Evolutionary conservation across 805 yeast species (phyloP).

Genomic region (Monosporozyma servazzii): DNA sequence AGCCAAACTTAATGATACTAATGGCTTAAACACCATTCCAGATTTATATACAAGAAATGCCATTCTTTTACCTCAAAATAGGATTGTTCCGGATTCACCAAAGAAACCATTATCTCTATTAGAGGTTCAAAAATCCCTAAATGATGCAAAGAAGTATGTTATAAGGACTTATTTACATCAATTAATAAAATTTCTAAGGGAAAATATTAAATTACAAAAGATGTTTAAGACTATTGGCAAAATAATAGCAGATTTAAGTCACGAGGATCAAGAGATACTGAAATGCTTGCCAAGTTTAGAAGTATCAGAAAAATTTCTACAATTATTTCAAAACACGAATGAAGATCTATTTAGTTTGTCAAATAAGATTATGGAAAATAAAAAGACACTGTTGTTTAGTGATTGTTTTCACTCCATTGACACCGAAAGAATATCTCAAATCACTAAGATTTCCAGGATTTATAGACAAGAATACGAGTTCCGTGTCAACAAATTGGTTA

Average conservation of each 20-base stretch:
- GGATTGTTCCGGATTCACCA: conserved; percentile 25
- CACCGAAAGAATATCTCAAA: conserved; percentile 8
- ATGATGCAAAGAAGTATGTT: conserved; percentile 26
- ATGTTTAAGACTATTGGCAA: conserved; percentile 10
- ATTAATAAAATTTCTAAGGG: conserved; percentile 19
- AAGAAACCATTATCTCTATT: conserved; percentile 30
- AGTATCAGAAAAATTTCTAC: not conserved
- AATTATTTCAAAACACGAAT: not conserved
- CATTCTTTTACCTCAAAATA: conserved; percentile 17
- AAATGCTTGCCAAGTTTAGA: conserved; percentile 15
- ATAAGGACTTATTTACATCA: conserved; percentile 27
- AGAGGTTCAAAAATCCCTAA: conserved; percentile 27
- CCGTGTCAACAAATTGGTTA: conserved; percentile 9
- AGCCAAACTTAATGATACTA: conserved; percentile 29
- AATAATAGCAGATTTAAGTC: not conserved
- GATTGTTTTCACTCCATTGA: conserved; percentile 17
- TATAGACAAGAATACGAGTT: conserved; percentile 14
- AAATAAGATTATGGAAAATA: conserved; percentile 16
- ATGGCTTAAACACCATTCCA: conserved; percentile 33
- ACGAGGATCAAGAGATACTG: conserved; percentile 2
- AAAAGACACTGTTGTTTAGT: conserved; percentile 14
- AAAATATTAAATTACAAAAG: conserved; percentile 13
- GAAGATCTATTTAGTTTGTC: conserved; percentile 2
- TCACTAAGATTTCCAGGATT: conserved; percentile 5
- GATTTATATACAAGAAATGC: conserved; percentile 35